phyloP scores from a whole-genome alignment of 2,329 filamentous ascomycete species.

The Xylaria polymorpha region DNA sequence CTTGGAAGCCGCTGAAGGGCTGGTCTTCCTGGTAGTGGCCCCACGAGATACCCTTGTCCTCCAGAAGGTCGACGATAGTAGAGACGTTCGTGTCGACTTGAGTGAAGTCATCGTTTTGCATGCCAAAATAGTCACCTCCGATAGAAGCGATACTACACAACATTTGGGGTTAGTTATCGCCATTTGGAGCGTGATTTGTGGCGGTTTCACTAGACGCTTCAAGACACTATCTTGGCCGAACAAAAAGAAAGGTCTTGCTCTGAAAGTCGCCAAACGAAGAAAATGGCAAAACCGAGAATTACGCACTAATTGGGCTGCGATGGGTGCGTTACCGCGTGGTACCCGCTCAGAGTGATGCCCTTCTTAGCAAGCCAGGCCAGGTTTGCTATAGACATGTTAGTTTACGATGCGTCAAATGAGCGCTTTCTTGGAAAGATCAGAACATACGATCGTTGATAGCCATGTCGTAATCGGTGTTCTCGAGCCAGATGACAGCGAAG shows the following conservation, averaged over 20 bases:
- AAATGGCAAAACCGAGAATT: too few relatives aligned
- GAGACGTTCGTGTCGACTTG: conserved; percentile 70
- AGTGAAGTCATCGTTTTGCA: conserved; percentile 74
- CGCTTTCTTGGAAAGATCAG: neutral
- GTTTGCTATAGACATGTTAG: conserved; percentile 56
- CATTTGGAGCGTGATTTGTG: too few relatives aligned
- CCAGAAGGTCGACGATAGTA: conserved; percentile 75
- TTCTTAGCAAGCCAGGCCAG: conserved; percentile 67
- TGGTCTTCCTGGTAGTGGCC: conserved; percentile 81
- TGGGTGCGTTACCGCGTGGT: conserved; percentile 75
- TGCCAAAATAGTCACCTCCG: conserved; percentile 79
- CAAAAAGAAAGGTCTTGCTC: too few relatives aligned
- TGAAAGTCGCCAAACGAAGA: too few relatives aligned
- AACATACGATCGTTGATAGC: conserved; percentile 70
- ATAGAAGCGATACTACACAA: conserved; percentile 63
- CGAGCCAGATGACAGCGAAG: conserved; percentile 78
- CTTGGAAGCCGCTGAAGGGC: conserved; percentile 80
- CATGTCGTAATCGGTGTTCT: conserved; percentile 78
- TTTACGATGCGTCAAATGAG: neutral
- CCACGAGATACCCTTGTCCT: conserved; percentile 73
- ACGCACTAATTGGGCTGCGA: conserved; percentile 76
- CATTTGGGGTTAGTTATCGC: too few relatives aligned
- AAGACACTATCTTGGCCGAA: too few relatives aligned
- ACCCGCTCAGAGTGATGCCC: conserved; percentile 71
- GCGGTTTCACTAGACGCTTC: too few relatives aligned